Percentiles rank a stretch among this genome's conserved stretches.
phyloP scores from a whole-genome alignment of 768 basidiomycete genomes.

The Tremella mesenterica region DNA sequence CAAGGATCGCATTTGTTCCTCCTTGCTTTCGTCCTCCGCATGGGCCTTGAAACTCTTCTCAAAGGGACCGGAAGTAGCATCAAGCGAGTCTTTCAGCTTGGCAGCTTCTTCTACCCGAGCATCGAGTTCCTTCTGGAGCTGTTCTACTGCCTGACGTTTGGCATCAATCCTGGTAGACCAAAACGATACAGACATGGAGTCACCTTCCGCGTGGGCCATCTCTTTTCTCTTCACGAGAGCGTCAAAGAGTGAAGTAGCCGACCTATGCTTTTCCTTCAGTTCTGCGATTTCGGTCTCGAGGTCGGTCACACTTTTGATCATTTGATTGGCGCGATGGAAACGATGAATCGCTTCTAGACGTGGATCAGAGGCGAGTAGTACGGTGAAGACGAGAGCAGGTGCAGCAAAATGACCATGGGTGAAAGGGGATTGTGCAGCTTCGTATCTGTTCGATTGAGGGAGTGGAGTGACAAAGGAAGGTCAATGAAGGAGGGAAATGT shows the following conservation, averaged over 20 bases:
- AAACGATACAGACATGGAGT: conserved; percentile 22
- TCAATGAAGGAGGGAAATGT: no score
- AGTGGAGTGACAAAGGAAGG: neutral
- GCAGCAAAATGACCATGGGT: conserved; percentile 17
- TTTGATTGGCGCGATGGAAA: conserved; percentile 32
- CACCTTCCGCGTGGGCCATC: conserved; percentile 9
- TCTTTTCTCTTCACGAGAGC: conserved; percentile 27
- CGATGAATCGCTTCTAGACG: conserved; percentile 32
- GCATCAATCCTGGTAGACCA: conserved; percentile 29
- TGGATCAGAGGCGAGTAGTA: conserved; percentile 37
- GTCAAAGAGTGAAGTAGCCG: conserved; percentile 17
- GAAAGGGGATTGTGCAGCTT: conserved; percentile 31
- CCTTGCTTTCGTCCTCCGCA: conserved; percentile 17
- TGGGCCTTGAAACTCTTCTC: conserved; percentile 12
- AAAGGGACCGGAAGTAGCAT: neutral
- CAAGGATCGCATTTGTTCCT: conserved; percentile 17
- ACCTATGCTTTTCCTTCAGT: conserved; percentile 16
- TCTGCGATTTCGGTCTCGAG: conserved; percentile 12
- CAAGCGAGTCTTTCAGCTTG: conserved; percentile 16
- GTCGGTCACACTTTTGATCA: conserved; percentile 13
- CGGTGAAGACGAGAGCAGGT: conserved; percentile 38
- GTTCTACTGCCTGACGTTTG: conserved; percentile 17
- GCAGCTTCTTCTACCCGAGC: conserved; percentile 7
- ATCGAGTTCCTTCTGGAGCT: conserved; percentile 13
- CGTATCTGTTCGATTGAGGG: conserved; percentile 31